Conservation (phyloP, 306 rosid species). For the Prunus mongolica region DNA sequence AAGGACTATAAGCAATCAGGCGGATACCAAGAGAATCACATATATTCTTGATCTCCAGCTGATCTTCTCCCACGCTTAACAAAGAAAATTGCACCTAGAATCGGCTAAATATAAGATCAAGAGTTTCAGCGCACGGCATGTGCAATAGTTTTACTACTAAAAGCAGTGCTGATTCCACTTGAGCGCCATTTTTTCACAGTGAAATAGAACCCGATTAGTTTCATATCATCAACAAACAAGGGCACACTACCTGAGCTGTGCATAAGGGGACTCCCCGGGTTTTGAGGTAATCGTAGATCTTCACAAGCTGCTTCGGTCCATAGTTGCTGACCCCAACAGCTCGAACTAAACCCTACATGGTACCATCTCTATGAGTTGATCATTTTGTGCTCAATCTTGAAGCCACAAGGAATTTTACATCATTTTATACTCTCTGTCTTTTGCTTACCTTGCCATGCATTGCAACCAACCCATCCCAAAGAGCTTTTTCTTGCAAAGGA, state of each 20-base stretch:
- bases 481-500: conserved; percentile 84
- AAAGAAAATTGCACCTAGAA: conserved; percentile 89
- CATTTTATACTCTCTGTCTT: no score
- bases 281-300: conserved; percentile 76
- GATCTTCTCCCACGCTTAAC: conserved; percentile 83
- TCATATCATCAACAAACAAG: background rate
- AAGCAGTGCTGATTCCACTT: background rate
- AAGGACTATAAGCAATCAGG: conserved; percentile 87
- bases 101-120: conserved; percentile 12
- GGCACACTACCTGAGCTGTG: conserved; percentile 70
- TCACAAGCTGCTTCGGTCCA: conserved; percentile 87
- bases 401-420: no score
- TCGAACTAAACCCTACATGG: conserved; percentile 72
- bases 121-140: background rate
- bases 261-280: conserved; percentile 81
- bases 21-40: conserved; percentile 85
- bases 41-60: conserved; percentile 67
- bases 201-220: background rate
- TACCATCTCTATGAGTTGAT: conserved; percentile 17
- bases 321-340: conserved; percentile 97
- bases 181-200: background rate
- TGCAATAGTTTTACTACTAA: conserved; percentile 4
- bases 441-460: conserved; percentile 81
- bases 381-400: background rate
- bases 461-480: conserved; percentile 97